Evolutionary conservation across 2,329 filamentous ascomycete species (phyloP).

Genomic region (Exophiala bonariae): DNA sequence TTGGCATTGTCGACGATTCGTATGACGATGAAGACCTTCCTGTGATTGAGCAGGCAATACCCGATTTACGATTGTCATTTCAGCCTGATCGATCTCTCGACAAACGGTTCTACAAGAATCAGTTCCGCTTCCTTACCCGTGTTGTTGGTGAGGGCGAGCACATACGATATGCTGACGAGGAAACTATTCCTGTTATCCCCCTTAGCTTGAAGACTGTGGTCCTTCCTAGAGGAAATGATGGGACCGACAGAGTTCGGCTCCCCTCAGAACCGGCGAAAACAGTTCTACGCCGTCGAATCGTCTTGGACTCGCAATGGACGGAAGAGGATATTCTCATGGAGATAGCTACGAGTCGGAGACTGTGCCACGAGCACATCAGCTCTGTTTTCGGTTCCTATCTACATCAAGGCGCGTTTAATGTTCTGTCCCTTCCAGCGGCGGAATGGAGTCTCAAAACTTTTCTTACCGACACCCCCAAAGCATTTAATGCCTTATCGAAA

Average conservation of each 20-base stretch:
- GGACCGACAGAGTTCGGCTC: conserved; percentile 42
- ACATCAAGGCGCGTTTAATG: conserved; percentile 42
- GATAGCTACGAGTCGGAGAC: conserved; percentile 37
- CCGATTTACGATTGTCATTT: conserved; percentile 53
- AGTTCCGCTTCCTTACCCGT: conserved; percentile 60
- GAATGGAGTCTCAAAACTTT: conserved; percentile 45
- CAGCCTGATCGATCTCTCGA: conserved; percentile 53
- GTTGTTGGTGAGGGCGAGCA: conserved; percentile 57
- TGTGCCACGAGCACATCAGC: conserved; percentile 45
- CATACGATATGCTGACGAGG: conserved; percentile 58
- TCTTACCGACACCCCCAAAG: conserved; percentile 41
- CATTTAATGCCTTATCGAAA: conserved; percentile 44
- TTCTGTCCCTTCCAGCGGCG: conserved; percentile 42
- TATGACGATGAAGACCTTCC: conserved; percentile 64
- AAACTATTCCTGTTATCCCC: conserved; percentile 60
- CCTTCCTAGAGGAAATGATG: conserved; percentile 35
- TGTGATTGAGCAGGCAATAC: conserved; percentile 55
- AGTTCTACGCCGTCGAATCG: conserved; percentile 40
- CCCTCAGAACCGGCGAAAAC: conserved; percentile 30
- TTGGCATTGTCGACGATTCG: conserved; percentile 60
- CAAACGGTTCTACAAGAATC: conserved; percentile 58
- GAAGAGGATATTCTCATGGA: conserved; percentile 42
- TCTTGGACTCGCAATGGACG: conserved; percentile 39
- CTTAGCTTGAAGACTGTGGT: conserved; percentile 48
- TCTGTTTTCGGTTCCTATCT: conserved; percentile 48